These are phyloP conservation scores for Hyaloscypha variabilis DNA, from an alignment of 495 filamentous ascomycete species.

Conservation along the genomic window DNA sequence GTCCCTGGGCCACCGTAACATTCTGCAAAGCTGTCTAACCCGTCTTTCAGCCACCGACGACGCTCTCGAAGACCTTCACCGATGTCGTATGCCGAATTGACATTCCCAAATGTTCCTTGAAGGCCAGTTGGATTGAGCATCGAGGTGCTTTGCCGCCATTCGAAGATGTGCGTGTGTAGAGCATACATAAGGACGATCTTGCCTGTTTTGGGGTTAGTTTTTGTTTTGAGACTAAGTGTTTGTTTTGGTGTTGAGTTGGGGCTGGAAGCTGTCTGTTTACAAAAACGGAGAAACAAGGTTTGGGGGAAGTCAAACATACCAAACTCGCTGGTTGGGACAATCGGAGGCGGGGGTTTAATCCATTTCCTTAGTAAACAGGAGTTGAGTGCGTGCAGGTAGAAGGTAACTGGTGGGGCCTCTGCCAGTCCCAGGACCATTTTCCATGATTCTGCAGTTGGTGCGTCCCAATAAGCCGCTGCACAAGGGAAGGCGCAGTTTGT, in stretches of 20 bases:
- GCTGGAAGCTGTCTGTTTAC: too few species aligned
- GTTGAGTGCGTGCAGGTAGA: constrained; percentile 32
- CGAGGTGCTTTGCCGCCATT: constrained; percentile 33
- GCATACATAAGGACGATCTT: constrained; percentile 35
- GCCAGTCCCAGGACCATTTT: constrained; percentile 27
- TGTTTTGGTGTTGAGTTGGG: too few species aligned
- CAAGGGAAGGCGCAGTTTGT: constrained; percentile 34
- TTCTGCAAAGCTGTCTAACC: constrained; percentile 23
- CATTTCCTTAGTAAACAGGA: constrained; percentile 29
- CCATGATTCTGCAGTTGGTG: constrained; percentile 28
- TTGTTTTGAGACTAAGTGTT: too few species aligned
- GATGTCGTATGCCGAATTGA: constrained; percentile 22
- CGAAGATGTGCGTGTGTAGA: constrained; percentile 34
- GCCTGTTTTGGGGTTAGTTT: too few species aligned
- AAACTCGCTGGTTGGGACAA: constrained; percentile 25
- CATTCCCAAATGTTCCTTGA: constrained; percentile 22
- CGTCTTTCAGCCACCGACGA: constrained; percentile 21
- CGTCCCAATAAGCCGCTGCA: constrained; percentile 28
- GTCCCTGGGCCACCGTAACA: constrained; percentile 20
- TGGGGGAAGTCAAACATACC: neutral
- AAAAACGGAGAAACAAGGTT: neutral
- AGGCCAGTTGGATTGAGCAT: constrained; percentile 30
- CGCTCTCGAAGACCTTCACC: constrained; percentile 27
- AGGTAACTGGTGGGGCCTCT: constrained; percentile 26
- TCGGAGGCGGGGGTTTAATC: constrained; percentile 25